Percentiles rank a stretch among this genome's conserved stretches.
Conservation (phyloP, 1,139 yeast species). For the Protomyces pachydermus region DNA sequence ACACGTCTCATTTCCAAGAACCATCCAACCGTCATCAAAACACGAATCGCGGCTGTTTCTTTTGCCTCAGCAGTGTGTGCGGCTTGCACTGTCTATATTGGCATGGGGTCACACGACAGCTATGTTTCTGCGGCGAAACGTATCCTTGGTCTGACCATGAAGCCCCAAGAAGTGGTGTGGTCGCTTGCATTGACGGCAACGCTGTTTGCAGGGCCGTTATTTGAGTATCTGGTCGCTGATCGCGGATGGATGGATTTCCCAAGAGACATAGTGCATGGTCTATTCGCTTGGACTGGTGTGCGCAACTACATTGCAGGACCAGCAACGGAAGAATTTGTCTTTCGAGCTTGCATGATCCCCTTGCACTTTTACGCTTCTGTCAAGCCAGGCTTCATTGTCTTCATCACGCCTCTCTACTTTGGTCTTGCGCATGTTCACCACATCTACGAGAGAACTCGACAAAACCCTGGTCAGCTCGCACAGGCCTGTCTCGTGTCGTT, state of each 20-base stretch:
- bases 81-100: slow-evolving; percentile 36
- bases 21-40: slow-evolving; percentile 41
- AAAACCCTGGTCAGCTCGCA: slow-evolving; percentile 37
- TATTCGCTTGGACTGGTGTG: slow-evolving; percentile 29
- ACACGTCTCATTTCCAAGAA: slow-evolving; percentile 36
- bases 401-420: slow-evolving; percentile 63
- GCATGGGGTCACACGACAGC: slow-evolving; percentile 37
- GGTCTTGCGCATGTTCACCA: slow-evolving; percentile 93
- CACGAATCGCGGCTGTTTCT: slow-evolving; percentile 43
- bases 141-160: slow-evolving; percentile 21
- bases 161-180: slow-evolving; percentile 33
- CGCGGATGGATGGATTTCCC: slow-evolving; percentile 32
- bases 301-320: slow-evolving; percentile 54
- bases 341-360: slow-evolving; percentile 57
- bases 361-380: slow-evolving; percentile 41
- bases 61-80: slow-evolving; percentile 38
- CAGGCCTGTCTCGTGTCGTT: slow-evolving; percentile 44
- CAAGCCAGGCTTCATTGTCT: slow-evolving; percentile 38
- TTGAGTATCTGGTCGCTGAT: slow-evolving; percentile 42
- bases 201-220: slow-evolving; percentile 57
- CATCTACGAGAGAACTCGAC: slow-evolving; percentile 47
- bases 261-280: slow-evolving; percentile 33
- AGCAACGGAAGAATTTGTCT: slow-evolving; percentile 77
- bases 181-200: slow-evolving; percentile 37
- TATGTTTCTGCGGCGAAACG: slow-evolving; percentile 30